Evolutionary conservation across 2,329 filamentous ascomycete species (phyloP).

Genomic region (Blastomyces parvus): DNA sequence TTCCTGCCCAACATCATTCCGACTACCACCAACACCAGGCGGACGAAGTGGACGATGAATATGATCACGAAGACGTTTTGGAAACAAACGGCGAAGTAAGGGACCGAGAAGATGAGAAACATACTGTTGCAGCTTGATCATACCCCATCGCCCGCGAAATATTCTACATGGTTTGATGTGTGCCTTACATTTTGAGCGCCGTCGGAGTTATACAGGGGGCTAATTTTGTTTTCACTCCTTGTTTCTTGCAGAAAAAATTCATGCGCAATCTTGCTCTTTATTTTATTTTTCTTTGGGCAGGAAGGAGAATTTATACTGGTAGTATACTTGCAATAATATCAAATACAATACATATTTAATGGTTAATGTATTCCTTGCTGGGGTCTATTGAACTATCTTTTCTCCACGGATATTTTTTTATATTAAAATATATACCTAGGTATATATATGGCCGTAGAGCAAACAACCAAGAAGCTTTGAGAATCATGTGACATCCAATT

Average conservation of each 20-base stretch:
- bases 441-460: neutral
- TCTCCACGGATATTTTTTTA: neutral
- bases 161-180: neutral
- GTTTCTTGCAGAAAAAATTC: neutral
- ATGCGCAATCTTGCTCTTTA: neutral
- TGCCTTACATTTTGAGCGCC: neutral
- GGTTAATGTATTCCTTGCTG: neutral
- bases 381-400: neutral
- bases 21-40: slow-evolving; percentile 27
- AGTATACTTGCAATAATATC: neutral
- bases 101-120: slow-evolving; percentile 1
- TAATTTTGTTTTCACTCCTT: neutral
- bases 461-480: too few relatives aligned
- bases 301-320: neutral
- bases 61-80: slow-evolving; percentile 20
- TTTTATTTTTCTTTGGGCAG: neutral
- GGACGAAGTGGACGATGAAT: slow-evolving; percentile 37
- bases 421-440: neutral
- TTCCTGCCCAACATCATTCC: slow-evolving; percentile 56
- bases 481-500: neutral
- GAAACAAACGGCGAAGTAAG: slow-evolving; percentile 1
- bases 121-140: neutral
- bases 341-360: neutral
- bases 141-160: neutral
- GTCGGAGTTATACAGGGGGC: neutral